Percentiles rank a stretch among this genome's conserved stretches.
phyloP scores from a whole-genome alignment of 169 alveolate species.

The Plasmodium relictum region DNA sequence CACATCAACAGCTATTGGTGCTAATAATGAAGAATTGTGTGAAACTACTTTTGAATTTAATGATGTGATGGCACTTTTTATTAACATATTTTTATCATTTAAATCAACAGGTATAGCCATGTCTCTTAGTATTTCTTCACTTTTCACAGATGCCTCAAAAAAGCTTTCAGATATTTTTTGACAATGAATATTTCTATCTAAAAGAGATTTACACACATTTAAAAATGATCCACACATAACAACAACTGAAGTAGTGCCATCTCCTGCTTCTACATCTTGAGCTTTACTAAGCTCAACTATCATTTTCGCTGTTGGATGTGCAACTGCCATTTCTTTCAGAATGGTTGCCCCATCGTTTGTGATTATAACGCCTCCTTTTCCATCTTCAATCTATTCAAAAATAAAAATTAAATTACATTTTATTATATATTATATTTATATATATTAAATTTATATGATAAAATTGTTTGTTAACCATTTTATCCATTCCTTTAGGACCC shows the following conservation, averaged over 20 bases:
- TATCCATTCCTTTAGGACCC: slow-evolving; percentile 99
- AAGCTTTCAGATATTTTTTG: slow-evolving; percentile 97
- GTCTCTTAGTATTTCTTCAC: slow-evolving; percentile 92
- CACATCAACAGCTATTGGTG: slow-evolving; percentile 99
- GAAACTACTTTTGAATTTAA: slow-evolving; percentile 98
- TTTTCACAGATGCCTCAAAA: slow-evolving; percentile 91
- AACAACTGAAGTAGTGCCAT: slow-evolving; percentile 99
- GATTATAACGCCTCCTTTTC: slow-evolving; percentile 97
- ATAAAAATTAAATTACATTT: background rate
- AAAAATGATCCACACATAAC: slow-evolving; percentile 98
- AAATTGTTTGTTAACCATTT: slow-evolving; percentile 90
- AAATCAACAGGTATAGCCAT: slow-evolving; percentile 95
- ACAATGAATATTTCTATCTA: slow-evolving; percentile 98
- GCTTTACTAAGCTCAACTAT: slow-evolving; percentile 98
- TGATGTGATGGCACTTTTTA: slow-evolving; percentile 96
- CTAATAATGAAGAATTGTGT: slow-evolving; percentile 95
- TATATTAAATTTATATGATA: background rate
- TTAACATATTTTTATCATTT: slow-evolving; percentile 94
- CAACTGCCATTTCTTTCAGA: slow-evolving; percentile 95
- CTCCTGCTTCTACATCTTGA: slow-evolving; percentile 99
- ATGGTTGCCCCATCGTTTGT: slow-evolving; percentile 99
- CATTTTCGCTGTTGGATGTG: slow-evolving; percentile 99
- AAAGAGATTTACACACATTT: slow-evolving; percentile 94
- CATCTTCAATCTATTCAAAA: slow-evolving; percentile 90
- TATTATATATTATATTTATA: background rate